Conservation (phyloP, 2,329 filamentous ascomycete genomes). For the Aspergillus fijiensis region DNA sequence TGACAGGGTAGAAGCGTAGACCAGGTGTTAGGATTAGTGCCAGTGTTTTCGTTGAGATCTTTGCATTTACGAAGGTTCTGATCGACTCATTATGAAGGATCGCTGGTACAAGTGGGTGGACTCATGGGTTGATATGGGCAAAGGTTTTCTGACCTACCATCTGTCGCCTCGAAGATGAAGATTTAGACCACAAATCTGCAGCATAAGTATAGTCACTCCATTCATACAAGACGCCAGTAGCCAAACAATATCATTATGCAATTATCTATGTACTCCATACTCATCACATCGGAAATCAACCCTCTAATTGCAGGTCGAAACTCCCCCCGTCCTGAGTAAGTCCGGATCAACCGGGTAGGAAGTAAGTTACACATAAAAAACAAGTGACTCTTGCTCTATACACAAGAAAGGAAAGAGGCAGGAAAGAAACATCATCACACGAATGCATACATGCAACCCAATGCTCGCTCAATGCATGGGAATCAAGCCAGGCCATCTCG, state of each 20-base stretch:
- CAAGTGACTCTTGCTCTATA: conserved; percentile 5
- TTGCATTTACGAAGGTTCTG: no score
- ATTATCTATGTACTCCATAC: neutral
- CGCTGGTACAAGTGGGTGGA: no score
- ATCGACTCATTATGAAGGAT: no score
- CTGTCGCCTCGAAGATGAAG: no score
- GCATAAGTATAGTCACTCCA: no score
- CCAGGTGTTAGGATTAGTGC: no score
- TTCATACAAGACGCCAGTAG: no score
- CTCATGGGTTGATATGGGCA: no score
- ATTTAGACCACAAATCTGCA: no score
- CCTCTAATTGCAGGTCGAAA: neutral
- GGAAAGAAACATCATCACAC: neutral
- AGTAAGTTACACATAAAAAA: conserved; percentile 5
- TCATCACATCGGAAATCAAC: neutral
- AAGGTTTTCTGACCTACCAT: no score
- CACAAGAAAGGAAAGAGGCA: neutral
- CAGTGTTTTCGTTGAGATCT: no score
- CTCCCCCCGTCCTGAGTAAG: neutral
- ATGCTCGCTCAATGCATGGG: neutral
- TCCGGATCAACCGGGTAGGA: neutral
- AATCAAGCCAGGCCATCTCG: neutral
- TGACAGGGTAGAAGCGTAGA: no score
- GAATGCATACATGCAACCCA: neutral
- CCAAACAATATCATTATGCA: neutral